Percentiles rank a stretch among this genome's conserved stretches.
phyloP scores from a whole-genome alignment of 352 stramenopile species.

The Globisporangium paroecandrum region DNA sequence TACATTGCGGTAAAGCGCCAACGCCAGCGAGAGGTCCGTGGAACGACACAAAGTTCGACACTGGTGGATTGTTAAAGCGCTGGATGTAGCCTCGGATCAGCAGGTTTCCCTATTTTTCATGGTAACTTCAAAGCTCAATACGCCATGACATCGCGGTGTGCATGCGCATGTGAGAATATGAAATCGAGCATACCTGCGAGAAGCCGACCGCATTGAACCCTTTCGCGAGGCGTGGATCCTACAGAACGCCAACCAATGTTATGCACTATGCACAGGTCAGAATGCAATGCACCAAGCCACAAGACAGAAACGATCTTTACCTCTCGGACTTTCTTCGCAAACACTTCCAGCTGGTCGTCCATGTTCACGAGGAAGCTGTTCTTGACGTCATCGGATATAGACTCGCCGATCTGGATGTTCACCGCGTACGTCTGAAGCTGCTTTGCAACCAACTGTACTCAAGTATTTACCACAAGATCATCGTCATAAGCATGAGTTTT shows the following conservation, averaged over 20 bases:
- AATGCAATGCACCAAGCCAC: background rate
- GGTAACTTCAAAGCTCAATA: background rate
- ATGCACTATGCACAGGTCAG: background rate
- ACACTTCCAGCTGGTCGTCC: constrained; percentile 88
- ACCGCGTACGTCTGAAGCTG: constrained; percentile 82
- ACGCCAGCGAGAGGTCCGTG: constrained; percentile 91
- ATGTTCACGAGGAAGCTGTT: constrained; percentile 94
- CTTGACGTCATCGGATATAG: constrained; percentile 79
- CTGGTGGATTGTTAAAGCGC: constrained; percentile 90
- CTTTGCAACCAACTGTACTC: constrained; percentile 51
- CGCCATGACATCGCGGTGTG: background rate
- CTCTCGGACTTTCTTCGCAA: constrained; percentile 77
- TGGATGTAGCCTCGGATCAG: constrained; percentile 94
- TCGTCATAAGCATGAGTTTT: background rate
- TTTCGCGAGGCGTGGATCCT: constrained; percentile 75
- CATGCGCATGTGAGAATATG: background rate
- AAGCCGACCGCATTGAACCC: constrained; percentile 95
- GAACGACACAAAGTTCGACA: constrained; percentile 90
- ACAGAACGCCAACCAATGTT: background rate
- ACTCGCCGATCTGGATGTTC: constrained; percentile 88
- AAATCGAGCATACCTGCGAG: constrained; percentile 66
- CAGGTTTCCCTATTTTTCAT: constrained; percentile 74
- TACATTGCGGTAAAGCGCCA: constrained; percentile 86
- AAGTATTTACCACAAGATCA: background rate
- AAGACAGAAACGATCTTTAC: constrained; percentile 23